phyloP scores from a whole-genome alignment of 2,329 filamentous ascomycete genomes.

The Emmonsia crescens region DNA sequence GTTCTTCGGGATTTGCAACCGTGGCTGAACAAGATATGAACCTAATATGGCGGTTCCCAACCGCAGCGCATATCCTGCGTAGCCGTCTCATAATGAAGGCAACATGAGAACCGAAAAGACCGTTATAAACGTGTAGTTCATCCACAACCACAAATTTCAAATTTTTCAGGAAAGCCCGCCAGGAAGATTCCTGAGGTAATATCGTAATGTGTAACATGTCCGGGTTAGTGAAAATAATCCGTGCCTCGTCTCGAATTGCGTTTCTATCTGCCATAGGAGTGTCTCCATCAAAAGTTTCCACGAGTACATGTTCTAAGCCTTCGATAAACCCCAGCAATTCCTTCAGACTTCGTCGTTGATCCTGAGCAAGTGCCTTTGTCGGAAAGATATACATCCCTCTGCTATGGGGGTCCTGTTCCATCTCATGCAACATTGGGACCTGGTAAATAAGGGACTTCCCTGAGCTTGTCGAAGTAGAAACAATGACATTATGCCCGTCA shows the following conservation, averaged over 20 bases:
- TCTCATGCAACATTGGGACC: constrained; percentile 74
- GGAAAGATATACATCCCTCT: constrained; percentile 97
- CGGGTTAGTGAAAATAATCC: constrained; percentile 94
- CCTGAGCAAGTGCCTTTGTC: constrained; percentile 90
- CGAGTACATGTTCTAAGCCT: constrained; percentile 60
- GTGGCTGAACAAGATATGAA: constrained; percentile 97
- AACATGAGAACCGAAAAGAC: constrained; percentile 85
- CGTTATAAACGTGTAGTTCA: constrained; percentile 94
- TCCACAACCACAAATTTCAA: constrained; percentile 83
- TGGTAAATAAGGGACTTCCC: constrained; percentile 98
- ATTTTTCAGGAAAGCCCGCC: constrained; percentile 81
- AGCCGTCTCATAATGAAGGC: constrained; percentile 89
- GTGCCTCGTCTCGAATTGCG: constrained; percentile 70
- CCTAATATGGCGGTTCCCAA: constrained; percentile 74
- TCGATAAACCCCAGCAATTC: constrained; percentile 75
- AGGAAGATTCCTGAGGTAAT: constrained; percentile 78
- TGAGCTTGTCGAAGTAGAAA: constrained; percentile 90
- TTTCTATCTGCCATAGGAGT: constrained; percentile 73
- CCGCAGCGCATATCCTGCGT: constrained; percentile 73
- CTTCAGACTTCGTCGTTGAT: constrained; percentile 79
- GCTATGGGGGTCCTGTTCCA: constrained; percentile 66
- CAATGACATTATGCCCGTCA: constrained; percentile 74
- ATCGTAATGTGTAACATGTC: constrained; percentile 97
- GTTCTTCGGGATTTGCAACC: constrained; percentile 79
- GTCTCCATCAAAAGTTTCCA: constrained; percentile 94